phyloP scores from a whole-genome alignment of 345 rosid species.

The Mangifera indica region DNA sequence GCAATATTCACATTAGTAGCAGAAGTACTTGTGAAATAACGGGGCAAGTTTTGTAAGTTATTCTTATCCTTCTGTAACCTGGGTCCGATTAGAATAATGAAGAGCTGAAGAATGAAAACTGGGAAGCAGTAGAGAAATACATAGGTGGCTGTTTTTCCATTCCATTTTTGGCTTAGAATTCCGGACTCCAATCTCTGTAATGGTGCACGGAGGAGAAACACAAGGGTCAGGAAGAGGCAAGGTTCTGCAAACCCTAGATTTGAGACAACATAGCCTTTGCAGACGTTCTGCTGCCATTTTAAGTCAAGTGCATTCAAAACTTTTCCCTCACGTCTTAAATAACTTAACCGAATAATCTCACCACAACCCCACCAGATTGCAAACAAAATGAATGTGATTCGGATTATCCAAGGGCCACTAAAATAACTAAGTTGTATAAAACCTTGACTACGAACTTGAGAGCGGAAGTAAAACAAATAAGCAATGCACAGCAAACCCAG shows the following conservation, averaged over 20 bases:
- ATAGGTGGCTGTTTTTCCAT: slow-evolving; percentile 60
- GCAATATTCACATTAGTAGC: slow-evolving; percentile 34
- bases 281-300: slow-evolving; percentile 82
- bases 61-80: slow-evolving; percentile 49
- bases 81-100: slow-evolving; percentile 65
- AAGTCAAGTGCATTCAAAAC: slow-evolving; percentile 50
- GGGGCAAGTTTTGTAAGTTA: slow-evolving; percentile 48
- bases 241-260: slow-evolving; percentile 98
- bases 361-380: slow-evolving; percentile 91
- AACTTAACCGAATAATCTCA: slow-evolving; percentile 73
- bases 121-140: slow-evolving; percentile 80
- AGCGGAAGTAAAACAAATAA: slow-evolving; percentile 75
- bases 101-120: slow-evolving; percentile 75
- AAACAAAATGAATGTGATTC: slow-evolving; percentile 61
- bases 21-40: slow-evolving; percentile 62
- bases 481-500: slow-evolving; percentile 78
- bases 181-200: slow-evolving; percentile 73
- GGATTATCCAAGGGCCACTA: slow-evolving; percentile 87
- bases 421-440: slow-evolving; percentile 70
- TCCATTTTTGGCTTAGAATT: slow-evolving; percentile 69
- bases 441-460: slow-evolving; percentile 58
- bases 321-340: slow-evolving; percentile 60
- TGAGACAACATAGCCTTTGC: slow-evolving; percentile 88
- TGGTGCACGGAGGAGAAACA: slow-evolving; percentile 88
- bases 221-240: slow-evolving; percentile 79